Evolutionary conservation across 139 green algal genomes (phyloP).

Genomic region (Asterochloris sp.): DNA sequence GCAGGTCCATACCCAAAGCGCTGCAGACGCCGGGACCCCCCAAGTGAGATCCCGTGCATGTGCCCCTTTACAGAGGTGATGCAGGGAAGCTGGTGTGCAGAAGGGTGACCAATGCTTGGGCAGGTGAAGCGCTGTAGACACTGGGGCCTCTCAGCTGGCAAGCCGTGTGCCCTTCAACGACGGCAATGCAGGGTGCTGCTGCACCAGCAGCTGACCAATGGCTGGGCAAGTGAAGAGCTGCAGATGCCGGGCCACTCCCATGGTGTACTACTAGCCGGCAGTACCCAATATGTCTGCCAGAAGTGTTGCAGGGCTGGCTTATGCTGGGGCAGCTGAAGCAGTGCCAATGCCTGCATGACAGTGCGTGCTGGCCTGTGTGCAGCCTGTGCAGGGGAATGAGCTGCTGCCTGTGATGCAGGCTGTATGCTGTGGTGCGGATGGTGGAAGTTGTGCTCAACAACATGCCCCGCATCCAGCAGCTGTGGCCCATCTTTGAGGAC

Average conservation of each 20-base stretch:
- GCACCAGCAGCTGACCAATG: too few species aligned
- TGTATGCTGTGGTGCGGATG: conserved; percentile 69
- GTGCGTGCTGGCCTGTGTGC: not conserved
- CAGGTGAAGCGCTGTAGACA: too few species aligned
- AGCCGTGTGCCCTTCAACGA: too few species aligned
- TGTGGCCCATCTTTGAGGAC: conserved; percentile 77
- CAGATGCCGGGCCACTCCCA: too few species aligned
- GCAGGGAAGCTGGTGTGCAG: not conserved
- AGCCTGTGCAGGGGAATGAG: not conserved
- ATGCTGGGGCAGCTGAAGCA: not conserved
- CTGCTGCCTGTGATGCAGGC: conserved; percentile 23
- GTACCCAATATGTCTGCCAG: too few species aligned
- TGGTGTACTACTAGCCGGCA: too few species aligned
- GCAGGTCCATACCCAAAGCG: conserved; percentile 29
- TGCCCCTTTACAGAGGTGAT: not conserved
- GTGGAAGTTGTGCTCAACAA: conserved; percentile 73
- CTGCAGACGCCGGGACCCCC: conserved; percentile 22
- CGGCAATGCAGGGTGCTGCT: too few species aligned
- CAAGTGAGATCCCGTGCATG: conserved; percentile 21
- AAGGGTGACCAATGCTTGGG: too few species aligned
- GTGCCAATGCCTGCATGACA: not conserved
- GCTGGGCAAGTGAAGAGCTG: too few species aligned
- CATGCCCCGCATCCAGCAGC: conserved; percentile 53
- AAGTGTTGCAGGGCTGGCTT: not conserved
- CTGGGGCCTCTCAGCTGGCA: too few species aligned